Conservation (phyloP, 1,284 basidiomycete genomes). For the Chalciporus piperatoides region DNA sequence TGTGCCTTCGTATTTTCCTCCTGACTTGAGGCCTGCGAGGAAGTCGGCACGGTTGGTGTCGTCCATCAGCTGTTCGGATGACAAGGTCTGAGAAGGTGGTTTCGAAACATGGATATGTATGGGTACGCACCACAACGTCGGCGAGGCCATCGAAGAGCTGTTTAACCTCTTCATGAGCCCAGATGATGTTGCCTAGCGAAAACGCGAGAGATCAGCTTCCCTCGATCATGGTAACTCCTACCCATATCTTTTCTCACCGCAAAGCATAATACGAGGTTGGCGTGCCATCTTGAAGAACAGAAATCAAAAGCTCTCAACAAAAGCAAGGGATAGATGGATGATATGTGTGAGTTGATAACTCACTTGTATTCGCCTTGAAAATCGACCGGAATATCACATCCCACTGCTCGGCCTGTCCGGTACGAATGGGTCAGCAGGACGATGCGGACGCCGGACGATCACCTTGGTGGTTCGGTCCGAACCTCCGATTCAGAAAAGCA, state of each 20-base stretch:
- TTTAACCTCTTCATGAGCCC: constrained; percentile 75
- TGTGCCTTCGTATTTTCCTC: constrained; percentile 71
- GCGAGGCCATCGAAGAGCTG: constrained; percentile 65
- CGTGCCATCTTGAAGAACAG: constrained; percentile 12
- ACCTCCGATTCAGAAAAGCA: background rate
- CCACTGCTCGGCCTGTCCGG: background rate
- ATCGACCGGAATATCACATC: background rate
- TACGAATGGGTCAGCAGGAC: background rate
- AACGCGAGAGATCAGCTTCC: background rate
- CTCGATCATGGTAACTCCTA: background rate
- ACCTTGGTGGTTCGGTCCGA: background rate
- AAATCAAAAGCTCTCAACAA: background rate
- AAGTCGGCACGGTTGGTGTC: constrained; percentile 67
- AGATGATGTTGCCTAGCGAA: constrained; percentile 61
- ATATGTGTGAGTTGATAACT: background rate
- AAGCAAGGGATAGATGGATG: background rate
- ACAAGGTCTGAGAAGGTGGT: background rate
- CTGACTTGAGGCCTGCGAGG: constrained; percentile 57
- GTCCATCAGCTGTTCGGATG: constrained; percentile 51
- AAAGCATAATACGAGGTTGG: constrained; percentile 26
- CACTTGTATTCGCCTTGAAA: background rate
- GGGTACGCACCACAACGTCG: constrained; percentile 66
- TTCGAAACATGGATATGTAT: background rate
- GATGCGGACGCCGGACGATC: background rate
- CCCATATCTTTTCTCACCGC: constrained; percentile 20